Conservation (phyloP, 2,329 filamentous ascomycete species). For the Chrysosporium keratinophilum region DNA sequence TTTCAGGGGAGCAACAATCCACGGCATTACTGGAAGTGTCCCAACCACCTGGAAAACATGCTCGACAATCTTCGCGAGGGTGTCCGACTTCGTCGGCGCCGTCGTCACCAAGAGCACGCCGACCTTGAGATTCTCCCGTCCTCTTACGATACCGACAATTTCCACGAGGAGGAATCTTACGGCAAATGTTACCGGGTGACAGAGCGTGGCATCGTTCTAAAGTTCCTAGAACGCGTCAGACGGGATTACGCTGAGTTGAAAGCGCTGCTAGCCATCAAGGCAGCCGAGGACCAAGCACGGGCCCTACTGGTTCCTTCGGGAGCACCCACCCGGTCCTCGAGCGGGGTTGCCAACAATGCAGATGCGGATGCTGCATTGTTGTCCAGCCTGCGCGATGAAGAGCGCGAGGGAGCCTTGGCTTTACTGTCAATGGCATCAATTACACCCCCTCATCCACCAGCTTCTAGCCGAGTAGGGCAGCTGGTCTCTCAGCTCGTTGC, state of each 20-base stretch:
- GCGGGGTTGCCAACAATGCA: constrained; percentile 14
- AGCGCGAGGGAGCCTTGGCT: constrained; percentile 27
- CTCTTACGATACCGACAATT: constrained; percentile 45
- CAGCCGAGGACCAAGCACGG: constrained; percentile 6
- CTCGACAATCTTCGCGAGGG: constrained; percentile 36
- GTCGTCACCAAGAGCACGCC: constrained; percentile 46
- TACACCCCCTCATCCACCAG: constrained; percentile 15
- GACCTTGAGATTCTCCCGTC: constrained; percentile 55
- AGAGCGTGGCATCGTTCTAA: constrained; percentile 54
- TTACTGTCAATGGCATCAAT: constrained; percentile 24
- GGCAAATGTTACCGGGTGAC: constrained; percentile 57
- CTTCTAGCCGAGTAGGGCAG: constrained; percentile 20
- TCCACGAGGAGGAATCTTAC: constrained; percentile 44
- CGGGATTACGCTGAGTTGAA: constrained; percentile 17
- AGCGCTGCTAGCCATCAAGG: constrained; percentile 6
- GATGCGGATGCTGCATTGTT: constrained; percentile 20
- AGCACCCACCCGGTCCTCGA: not conserved
- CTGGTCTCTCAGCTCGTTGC: constrained; percentile 27
- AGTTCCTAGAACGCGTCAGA: constrained; percentile 59
- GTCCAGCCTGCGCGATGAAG: constrained; percentile 21
- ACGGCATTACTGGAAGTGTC: constrained; percentile 73
- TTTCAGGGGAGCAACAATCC: constrained; percentile 41
- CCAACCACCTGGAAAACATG: constrained; percentile 71
- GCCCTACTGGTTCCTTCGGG: not conserved
- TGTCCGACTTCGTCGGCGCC: constrained; percentile 18